Conservation (phyloP, 805 yeast genomes). For the Ogataea allantospora region DNA sequence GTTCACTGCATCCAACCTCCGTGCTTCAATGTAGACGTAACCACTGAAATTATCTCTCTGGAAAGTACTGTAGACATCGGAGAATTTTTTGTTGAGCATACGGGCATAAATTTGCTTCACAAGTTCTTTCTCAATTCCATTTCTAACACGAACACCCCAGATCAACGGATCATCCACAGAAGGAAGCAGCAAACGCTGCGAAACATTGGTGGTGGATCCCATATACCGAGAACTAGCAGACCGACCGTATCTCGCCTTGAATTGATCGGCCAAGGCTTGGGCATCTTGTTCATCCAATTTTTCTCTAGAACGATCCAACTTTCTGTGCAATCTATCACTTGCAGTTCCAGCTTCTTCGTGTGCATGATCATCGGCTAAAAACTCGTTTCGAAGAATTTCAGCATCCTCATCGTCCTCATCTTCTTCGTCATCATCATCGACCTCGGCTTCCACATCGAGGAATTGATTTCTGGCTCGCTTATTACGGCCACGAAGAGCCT, state of each 20-base stretch:
- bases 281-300: constrained; percentile 93
- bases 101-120: constrained; percentile 83
- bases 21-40: constrained; percentile 91
- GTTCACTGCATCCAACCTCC: constrained; percentile 87
- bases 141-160: constrained; percentile 93
- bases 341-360: constrained; percentile 50
- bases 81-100: constrained; percentile 71
- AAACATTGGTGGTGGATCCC: constrained; percentile 81
- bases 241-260: constrained; percentile 89
- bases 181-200: constrained; percentile 90
- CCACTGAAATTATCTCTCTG: constrained; percentile 93
- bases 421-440: constrained; percentile 95
- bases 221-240: constrained; percentile 76
- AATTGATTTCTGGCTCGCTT: constrained; percentile 73
- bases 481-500: constrained; percentile 43
- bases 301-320: constrained; percentile 78
- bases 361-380: constrained; percentile 72
- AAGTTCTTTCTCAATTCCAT: constrained; percentile 88
- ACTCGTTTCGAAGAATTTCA: constrained; percentile 81
- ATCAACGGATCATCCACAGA: constrained; percentile 95
- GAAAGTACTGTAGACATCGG: constrained; percentile 85
- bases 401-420: constrained; percentile 93
- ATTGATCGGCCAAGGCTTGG: constrained; percentile 86
- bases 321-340: constrained; percentile 80
- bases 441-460: constrained; percentile 98